Conservation (phyloP, 768 basidiomycete genomes). For the Solioccasus polychromus region DNA sequence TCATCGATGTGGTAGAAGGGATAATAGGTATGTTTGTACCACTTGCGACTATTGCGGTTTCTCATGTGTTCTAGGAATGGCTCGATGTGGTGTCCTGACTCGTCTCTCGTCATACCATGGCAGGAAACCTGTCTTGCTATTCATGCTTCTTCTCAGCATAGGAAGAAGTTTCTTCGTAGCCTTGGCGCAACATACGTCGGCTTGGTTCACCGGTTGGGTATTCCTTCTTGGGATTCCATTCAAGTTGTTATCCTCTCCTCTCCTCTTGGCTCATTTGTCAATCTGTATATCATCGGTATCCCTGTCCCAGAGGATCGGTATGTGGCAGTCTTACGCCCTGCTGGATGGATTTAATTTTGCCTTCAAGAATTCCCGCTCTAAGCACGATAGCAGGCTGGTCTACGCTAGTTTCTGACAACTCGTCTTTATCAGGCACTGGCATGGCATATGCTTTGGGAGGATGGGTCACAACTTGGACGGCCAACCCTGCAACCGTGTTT, state of each 20-base stretch:
- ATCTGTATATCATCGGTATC: constrained; percentile 30
- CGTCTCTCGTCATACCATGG: constrained; percentile 26
- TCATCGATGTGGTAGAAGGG: background rate
- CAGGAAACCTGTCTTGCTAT: constrained; percentile 23
- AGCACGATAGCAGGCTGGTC: constrained; percentile 30
- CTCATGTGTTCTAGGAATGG: constrained; percentile 15
- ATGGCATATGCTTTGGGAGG: constrained; percentile 31
- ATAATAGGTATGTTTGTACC: background rate
- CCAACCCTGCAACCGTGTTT: constrained; percentile 23
- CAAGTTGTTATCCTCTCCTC: constrained; percentile 6
- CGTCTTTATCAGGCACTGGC: constrained; percentile 16
- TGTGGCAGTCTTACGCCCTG: background rate
- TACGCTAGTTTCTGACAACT: constrained; percentile 19
- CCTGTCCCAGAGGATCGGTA: constrained; percentile 25
- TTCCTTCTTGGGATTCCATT: constrained; percentile 20
- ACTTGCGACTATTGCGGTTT: background rate
- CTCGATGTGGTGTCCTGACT: constrained; percentile 21
- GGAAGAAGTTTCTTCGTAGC: constrained; percentile 14
- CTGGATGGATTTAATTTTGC: constrained; percentile 3
- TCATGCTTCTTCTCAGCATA: constrained; percentile 7
- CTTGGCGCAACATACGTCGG: constrained; percentile 15
- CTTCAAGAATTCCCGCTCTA: constrained; percentile 23
- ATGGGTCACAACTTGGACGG: constrained; percentile 25
- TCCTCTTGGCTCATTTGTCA: constrained; percentile 1
- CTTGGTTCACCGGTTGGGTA: constrained; percentile 13